phyloP scores from a whole-genome alignment of 345 rosid genomes.

The Aegle marmelos region DNA sequence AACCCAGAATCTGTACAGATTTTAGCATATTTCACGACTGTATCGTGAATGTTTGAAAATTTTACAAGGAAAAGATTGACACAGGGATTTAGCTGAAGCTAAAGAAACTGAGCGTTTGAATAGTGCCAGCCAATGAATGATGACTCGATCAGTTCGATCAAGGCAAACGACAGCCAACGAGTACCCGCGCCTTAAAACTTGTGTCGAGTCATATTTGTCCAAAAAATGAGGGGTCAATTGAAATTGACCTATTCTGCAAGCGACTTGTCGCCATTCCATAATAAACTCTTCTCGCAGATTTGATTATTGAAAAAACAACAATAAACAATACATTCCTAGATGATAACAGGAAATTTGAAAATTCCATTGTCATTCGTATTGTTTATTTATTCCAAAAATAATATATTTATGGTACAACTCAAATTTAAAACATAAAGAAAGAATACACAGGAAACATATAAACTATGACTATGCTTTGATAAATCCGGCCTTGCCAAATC shows the following conservation, averaged over 20 bases:
- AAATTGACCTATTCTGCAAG: not conserved
- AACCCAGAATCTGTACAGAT: constrained; percentile 62
- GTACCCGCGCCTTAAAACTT: not conserved
- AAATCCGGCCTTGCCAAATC: not conserved
- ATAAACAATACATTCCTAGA: too few species aligned
- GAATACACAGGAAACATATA: not conserved
- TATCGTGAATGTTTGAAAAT: not conserved
- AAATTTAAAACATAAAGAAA: not conserved
- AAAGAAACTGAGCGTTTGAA: not conserved
- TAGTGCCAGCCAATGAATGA: not conserved
- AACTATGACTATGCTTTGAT: not conserved
- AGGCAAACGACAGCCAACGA: not conserved
- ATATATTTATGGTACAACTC: not conserved
- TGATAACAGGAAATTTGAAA: not conserved
- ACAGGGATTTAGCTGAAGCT: not conserved
- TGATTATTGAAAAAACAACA: not conserved
- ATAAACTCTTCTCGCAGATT: not conserved
- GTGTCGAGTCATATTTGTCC: not conserved
- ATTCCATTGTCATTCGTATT: not conserved
- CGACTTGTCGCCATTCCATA: not conserved
- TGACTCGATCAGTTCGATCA: not conserved
- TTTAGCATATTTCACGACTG: constrained; percentile 51
- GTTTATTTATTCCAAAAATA: not conserved
- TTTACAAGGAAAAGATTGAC: not conserved
- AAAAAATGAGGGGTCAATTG: not conserved